A percentile compares a stretch with the other conserved stretches of the same genome.
phyloP scores from a whole-genome alignment of 2,329 filamentous ascomycete genomes.

The Botrytis tulipae region DNA sequence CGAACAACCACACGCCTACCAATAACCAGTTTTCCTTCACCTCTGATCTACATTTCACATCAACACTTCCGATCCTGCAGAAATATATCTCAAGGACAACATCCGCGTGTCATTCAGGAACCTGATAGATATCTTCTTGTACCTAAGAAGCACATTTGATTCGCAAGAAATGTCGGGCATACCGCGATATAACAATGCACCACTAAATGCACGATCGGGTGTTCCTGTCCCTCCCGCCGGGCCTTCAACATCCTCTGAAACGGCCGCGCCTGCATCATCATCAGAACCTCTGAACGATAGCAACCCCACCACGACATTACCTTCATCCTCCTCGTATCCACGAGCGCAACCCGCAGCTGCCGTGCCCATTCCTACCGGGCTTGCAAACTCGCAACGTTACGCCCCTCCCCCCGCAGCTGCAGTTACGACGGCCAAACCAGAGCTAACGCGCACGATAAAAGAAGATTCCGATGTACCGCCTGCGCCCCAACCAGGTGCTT shows the following conservation, averaged over 20 bases:
- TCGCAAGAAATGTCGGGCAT: constrained; percentile 56
- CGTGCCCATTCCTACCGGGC: constrained; percentile 26
- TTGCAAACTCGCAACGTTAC: constrained; percentile 28
- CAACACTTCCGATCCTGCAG: constrained; percentile 14
- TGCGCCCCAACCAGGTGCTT: constrained; percentile 57
- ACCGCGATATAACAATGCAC: constrained; percentile 57
- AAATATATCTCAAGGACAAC: constrained; percentile 7
- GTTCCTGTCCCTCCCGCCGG: constrained; percentile 25
- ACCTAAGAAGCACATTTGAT: background rate
- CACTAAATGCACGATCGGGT: constrained; percentile 52
- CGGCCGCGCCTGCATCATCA: constrained; percentile 36
- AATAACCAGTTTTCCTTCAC: constrained; percentile 9
- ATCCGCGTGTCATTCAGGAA: background rate
- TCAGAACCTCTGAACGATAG: constrained; percentile 23
- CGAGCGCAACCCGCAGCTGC: constrained; percentile 51
- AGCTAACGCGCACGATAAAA: constrained; percentile 46
- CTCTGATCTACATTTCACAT: background rate
- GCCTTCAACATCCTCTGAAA: constrained; percentile 44
- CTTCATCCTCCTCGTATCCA: constrained; percentile 39
- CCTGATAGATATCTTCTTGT: constrained; percentile 6
- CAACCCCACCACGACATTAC: constrained; percentile 36
- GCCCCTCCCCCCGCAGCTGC: constrained; percentile 34
- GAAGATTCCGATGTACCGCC: constrained; percentile 45
- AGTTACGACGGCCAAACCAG: constrained; percentile 21
- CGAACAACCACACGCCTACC: constrained; percentile 2